Percentiles rank a stretch among this genome's conserved stretches.
Evolutionary conservation across 2,329 filamentous ascomycete genomes (phyloP).

Genomic region (Pseudogymnoascus sp.): DNA sequence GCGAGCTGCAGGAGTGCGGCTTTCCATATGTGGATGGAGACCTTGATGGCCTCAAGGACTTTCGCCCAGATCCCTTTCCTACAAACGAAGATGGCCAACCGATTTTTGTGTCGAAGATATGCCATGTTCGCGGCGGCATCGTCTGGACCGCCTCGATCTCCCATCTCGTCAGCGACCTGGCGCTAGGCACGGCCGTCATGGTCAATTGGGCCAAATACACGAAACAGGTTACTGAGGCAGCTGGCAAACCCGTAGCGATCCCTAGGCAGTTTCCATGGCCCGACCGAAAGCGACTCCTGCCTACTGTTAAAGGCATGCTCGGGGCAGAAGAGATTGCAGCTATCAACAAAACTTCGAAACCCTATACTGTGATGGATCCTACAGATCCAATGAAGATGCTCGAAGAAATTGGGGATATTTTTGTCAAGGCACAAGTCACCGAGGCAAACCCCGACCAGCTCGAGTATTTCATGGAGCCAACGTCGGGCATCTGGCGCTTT

Average conservation of each 20-base stretch:
- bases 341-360: not conserved
- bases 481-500: not conserved
- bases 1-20: not conserved
- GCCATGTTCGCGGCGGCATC: not conserved
- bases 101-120: not conserved
- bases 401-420: not conserved
- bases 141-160: not conserved
- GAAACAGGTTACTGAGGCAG: not conserved
- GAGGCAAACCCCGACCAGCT: conserved; percentile 1
- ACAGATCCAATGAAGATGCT: conserved; percentile 4
- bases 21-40: conserved; percentile 7
- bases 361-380: not conserved
- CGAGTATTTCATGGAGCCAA: not conserved
- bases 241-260: not conserved
- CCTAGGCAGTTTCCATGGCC: conserved; percentile 1
- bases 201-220: not conserved
- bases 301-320: not conserved
- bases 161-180: conserved; percentile 1
- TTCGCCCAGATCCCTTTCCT: not conserved
- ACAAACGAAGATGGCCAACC: not conserved
- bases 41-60: not conserved
- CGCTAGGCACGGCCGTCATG: not conserved
- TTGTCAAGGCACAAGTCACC: conserved; percentile 4
- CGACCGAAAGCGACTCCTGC: not conserved
- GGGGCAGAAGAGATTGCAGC: not conserved